Conservation (phyloP, 345 rosid species). For the Atalantia buxifolia region DNA sequence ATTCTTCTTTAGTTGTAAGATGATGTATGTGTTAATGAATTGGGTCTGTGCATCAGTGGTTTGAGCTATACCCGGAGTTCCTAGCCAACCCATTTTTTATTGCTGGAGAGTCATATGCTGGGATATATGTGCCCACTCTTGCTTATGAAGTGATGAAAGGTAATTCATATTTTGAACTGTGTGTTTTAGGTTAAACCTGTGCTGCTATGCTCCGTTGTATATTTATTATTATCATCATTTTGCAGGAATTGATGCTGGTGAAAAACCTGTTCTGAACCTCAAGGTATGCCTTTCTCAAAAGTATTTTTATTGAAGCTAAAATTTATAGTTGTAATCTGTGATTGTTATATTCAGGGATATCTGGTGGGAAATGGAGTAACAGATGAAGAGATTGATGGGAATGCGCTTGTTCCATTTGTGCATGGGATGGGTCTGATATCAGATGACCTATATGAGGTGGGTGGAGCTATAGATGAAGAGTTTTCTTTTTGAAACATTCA, state of each 20-base stretch:
- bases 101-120: conserved; percentile 96
- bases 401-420: conserved; percentile 79
- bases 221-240: not conserved
- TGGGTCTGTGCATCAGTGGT: conserved; percentile 56
- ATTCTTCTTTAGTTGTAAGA: conserved; percentile 1
- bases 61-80: conserved; percentile 74
- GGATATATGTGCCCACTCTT: conserved; percentile 85
- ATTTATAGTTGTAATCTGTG: conserved; percentile 2
- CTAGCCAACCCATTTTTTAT: conserved; percentile 71
- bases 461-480: not conserved
- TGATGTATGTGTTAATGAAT: not conserved
- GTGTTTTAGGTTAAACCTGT: conserved; percentile 1
- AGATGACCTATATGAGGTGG: conserved; percentile 64
- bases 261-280: conserved; percentile 59
- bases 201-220: not conserved
- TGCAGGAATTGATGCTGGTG: conserved; percentile 60
- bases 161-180: conserved; percentile 18
- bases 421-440: conserved; percentile 96
- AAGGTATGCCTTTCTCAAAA: conserved; percentile 40
- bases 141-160: conserved; percentile 72
- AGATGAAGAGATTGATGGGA: conserved; percentile 69
- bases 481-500: not conserved
- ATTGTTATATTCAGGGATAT: conserved; percentile 59
- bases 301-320: conserved; percentile 9
- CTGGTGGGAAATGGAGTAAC: conserved; percentile 92